Conservation (phyloP, 495 filamentous ascomycete genomes). For the Daldinia childiae region DNA sequence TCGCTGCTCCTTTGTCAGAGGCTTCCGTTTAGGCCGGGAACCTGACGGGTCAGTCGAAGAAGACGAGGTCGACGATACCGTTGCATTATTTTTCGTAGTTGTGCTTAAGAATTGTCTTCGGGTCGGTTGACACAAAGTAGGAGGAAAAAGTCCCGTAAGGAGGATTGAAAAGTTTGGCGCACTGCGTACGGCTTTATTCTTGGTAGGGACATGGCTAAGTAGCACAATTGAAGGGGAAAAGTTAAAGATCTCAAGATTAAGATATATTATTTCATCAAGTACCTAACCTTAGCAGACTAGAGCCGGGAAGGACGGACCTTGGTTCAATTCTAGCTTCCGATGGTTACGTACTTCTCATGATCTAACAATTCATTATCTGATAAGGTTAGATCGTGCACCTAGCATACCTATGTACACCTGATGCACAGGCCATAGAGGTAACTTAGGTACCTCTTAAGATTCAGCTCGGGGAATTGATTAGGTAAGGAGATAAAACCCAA, state of each 20-base stretch:
- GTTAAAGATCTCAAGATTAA: not conserved
- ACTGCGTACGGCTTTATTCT: constrained; percentile 12
- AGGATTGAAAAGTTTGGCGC: constrained; percentile 13
- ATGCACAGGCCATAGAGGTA: no score
- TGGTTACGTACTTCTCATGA: not conserved
- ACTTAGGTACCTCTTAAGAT: not conserved
- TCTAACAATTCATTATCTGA: no score
- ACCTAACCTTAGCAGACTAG: not conserved
- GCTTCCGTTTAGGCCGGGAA: constrained; percentile 56
- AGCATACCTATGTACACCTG: no score
- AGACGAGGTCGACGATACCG: constrained; percentile 16
- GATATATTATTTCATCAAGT: not conserved
- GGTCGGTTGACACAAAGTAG: not conserved
- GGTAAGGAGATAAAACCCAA: not conserved
- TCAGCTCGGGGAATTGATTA: not conserved
- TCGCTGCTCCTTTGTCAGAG: constrained; percentile 74
- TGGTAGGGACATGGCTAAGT: constrained; percentile 25
- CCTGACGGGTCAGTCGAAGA: constrained; percentile 19
- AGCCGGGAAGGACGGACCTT: not conserved
- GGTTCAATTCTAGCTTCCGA: not conserved
- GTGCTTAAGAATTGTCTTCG: constrained; percentile 25
- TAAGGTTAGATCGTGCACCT: no score
- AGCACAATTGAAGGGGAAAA: not conserved
- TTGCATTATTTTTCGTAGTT: constrained; percentile 12
- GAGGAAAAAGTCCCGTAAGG: constrained; percentile 11